Percentiles rank a stretch among this genome's conserved stretches.
phyloP scores from a whole-genome alignment of 2,329 filamentous ascomycete genomes.

The Parastagonospora avenae region DNA sequence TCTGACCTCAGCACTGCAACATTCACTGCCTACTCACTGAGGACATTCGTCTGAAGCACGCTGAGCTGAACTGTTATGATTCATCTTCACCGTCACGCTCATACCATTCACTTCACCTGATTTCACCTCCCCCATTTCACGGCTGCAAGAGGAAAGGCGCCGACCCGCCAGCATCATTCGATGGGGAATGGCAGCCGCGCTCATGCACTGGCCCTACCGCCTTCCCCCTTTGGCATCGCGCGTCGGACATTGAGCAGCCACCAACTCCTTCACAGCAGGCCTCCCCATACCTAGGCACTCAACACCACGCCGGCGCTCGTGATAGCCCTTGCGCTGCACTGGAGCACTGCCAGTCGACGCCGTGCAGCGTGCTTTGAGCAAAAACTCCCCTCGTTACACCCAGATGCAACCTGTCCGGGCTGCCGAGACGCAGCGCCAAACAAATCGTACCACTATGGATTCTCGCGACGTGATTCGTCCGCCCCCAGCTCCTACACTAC shows the following conservation, averaged over 20 bases:
- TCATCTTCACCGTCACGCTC: background rate
- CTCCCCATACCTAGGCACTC: background rate
- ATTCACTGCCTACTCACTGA: too few species aligned
- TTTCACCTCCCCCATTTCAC: too few species aligned
- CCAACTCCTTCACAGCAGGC: background rate
- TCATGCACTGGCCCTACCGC: constrained; percentile 17
- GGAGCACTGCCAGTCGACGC: too few species aligned
- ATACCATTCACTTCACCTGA: background rate
- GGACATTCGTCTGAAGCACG: too few species aligned
- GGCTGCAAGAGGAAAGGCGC: too few species aligned
- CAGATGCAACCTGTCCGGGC: background rate
- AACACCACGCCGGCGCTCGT: background rate
- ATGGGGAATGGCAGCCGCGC: background rate
- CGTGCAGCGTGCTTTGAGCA: background rate
- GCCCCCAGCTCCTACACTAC: constrained; percentile 35
- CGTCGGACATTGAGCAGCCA: background rate
- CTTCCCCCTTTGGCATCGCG: constrained; percentile 20
- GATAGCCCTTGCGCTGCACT: background rate
- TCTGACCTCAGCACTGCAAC: constrained; percentile 1
- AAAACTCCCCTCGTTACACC: background rate
- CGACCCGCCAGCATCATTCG: too few species aligned
- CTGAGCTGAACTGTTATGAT: too few species aligned
- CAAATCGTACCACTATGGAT: constrained; percentile 30
- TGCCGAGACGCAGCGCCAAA: constrained; percentile 24
- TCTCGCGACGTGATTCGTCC: constrained; percentile 34